Conservation (phyloP, 495 filamentous ascomycete species). For the Aspergillus bridgeri region DNA sequence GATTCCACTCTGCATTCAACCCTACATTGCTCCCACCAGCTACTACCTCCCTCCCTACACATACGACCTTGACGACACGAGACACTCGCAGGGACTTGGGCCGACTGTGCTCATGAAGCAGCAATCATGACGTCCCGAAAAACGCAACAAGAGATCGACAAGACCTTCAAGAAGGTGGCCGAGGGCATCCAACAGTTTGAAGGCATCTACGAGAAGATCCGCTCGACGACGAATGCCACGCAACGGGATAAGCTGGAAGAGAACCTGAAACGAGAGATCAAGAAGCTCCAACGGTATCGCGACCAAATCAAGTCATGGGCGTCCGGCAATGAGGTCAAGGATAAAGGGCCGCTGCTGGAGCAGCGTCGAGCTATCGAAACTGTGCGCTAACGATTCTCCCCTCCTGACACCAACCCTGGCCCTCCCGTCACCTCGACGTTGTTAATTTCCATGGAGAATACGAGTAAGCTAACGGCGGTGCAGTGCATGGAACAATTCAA, state of each 20-base stretch:
- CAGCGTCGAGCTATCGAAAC: conserved; percentile 94
- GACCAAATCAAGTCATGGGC: conserved; percentile 99
- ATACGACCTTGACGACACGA: background rate
- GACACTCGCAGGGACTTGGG: background rate
- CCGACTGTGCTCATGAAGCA: conserved; percentile 6
- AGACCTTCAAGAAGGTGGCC: conserved; percentile 94
- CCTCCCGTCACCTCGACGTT: conserved; percentile 1
- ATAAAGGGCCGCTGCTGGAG: conserved; percentile 91
- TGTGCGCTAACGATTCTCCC: conserved; percentile 45
- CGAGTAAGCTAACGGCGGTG: conserved; percentile 26
- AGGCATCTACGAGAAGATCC: conserved; percentile 91
- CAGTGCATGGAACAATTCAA: conserved; percentile 99
- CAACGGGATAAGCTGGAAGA: conserved; percentile 99
- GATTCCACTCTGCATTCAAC: background rate
- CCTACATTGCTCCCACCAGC: conserved; percentile 5
- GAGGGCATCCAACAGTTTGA: conserved; percentile 94
- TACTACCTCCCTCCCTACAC: background rate
- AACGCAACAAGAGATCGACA: conserved; percentile 93
- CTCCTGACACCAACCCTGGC: background rate
- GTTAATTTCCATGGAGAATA: background rate
- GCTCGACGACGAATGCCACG: conserved; percentile 80
- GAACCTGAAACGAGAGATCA: conserved; percentile 97
- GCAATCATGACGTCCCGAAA: conserved; percentile 84
- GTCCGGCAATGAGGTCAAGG: conserved; percentile 95
- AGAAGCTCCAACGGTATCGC: conserved; percentile 94